These are phyloP conservation scores for Globisporangium cederbergense DNA, from an alignment of 352 stramenopile genomes.

Conservation along the genomic window DNA sequence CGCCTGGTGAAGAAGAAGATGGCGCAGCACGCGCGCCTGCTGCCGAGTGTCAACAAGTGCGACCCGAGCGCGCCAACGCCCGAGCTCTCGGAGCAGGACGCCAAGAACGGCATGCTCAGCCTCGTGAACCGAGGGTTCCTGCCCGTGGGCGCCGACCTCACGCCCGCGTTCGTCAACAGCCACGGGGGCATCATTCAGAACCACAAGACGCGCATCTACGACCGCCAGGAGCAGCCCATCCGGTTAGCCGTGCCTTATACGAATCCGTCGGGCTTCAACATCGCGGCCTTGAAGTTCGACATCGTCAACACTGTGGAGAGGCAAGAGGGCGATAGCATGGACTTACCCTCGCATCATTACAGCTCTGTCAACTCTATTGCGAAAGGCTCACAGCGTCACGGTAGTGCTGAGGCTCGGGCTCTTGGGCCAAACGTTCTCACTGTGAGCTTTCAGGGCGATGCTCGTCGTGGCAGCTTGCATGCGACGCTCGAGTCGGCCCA, in stretches of 20 bases:
- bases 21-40: slow-evolving; percentile 40
- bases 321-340: slow-evolving; percentile 3
- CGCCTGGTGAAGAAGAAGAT: slow-evolving; percentile 63
- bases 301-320: slow-evolving; percentile 18
- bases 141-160: slow-evolving; percentile 54
- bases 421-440: slow-evolving; percentile 25
- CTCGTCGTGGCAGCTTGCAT: slow-evolving; percentile 7
- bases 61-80: slow-evolving; percentile 53
- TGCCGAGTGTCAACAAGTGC: slow-evolving; percentile 69
- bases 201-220: slow-evolving; percentile 44
- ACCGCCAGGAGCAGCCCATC: slow-evolving; percentile 49
- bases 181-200: slow-evolving; percentile 55
- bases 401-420: not conserved
- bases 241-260: slow-evolving; percentile 42
- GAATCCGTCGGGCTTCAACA: slow-evolving; percentile 66
- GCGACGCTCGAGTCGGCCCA: slow-evolving; percentile 13
- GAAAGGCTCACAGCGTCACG: not conserved
- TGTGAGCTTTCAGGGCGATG: slow-evolving; percentile 26
- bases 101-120: slow-evolving; percentile 57
- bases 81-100: slow-evolving; percentile 55
- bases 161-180: slow-evolving; percentile 54
- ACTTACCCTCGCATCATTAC: not conserved
- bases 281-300: slow-evolving; percentile 79
- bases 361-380: not conserved
- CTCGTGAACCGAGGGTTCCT: slow-evolving; percentile 73